Conservation (phyloP, 495 filamentous ascomycete genomes). For the Aspergillus kassunensis region DNA sequence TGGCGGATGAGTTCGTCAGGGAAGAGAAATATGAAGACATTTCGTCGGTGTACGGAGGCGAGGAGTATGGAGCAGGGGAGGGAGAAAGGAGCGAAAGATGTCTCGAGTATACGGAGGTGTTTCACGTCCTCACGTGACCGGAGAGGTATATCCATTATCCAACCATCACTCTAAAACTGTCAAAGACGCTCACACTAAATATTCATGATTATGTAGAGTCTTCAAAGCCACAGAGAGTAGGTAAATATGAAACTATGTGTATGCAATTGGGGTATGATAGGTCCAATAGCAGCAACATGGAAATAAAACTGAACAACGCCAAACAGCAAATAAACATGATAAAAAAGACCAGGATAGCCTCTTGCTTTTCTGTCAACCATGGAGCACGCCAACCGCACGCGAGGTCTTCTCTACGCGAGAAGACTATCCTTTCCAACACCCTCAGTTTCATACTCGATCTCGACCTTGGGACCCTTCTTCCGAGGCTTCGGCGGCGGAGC, state of each 20-base stretch:
- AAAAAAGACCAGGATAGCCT: constrained; percentile 16
- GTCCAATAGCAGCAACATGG: constrained; percentile 30
- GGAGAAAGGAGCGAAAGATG: neutral
- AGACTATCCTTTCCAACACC: constrained; percentile 44
- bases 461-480: constrained; percentile 63
- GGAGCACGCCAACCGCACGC: constrained; percentile 15
- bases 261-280: constrained; percentile 40
- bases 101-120: neutral
- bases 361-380: constrained; percentile 20
- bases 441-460: constrained; percentile 72
- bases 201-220: constrained; percentile 6
- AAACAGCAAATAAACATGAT: constrained; percentile 22
- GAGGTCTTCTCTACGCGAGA: constrained; percentile 30
- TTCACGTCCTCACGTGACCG: constrained; percentile 18
- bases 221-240: constrained; percentile 14
- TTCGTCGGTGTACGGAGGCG: constrained; percentile 17
- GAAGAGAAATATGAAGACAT: constrained; percentile 78
- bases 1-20: constrained; percentile 60
- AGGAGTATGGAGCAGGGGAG: constrained; percentile 1
- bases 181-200: neutral
- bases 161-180: no score
- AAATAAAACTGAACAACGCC: constrained; percentile 37
- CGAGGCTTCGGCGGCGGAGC: constrained; percentile 55
- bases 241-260: constrained; percentile 17
- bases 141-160: neutral